Percentiles rank a stretch among this genome's conserved stretches.
Evolutionary conservation across 1,139 yeast species (phyloP).

Genomic region (Blastobotrys persicus): DNA sequence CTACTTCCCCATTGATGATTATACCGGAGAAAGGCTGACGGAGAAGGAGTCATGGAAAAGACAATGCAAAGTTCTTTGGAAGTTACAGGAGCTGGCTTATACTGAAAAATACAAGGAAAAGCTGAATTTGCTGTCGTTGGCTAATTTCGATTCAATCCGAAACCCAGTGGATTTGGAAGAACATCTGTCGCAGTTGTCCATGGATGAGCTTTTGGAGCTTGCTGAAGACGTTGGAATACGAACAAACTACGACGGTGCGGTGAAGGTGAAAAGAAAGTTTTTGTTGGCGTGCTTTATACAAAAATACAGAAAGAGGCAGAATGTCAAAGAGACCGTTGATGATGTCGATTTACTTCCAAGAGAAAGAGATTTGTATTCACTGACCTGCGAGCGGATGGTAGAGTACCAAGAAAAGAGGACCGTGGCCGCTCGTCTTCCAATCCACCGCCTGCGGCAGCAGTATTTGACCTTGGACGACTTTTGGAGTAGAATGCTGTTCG

Average conservation of each 20-base stretch:
- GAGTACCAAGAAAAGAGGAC: not conserved
- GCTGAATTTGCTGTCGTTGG: conserved; percentile 32
- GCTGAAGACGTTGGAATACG: conserved; percentile 21
- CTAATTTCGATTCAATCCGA: conserved; percentile 34
- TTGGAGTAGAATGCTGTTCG: conserved; percentile 31
- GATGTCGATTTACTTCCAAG: conserved; percentile 10
- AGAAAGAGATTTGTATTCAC: conserved; percentile 8
- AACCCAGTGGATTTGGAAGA: conserved; percentile 29
- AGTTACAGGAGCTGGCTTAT: conserved; percentile 25
- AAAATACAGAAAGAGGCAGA: conserved; percentile 16
- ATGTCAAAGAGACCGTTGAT: not conserved
- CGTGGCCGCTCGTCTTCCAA: not conserved
- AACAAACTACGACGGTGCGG: conserved; percentile 12
- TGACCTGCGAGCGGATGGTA: not conserved
- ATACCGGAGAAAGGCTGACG: conserved; percentile 38
- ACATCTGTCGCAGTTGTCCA: conserved; percentile 26
- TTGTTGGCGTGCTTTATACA: conserved; percentile 24
- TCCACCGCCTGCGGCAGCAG: conserved; percentile 26
- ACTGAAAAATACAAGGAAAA: conserved; percentile 23
- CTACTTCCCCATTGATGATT: conserved; percentile 46
- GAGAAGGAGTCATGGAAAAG: conserved; percentile 23
- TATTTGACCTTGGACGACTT: conserved; percentile 41
- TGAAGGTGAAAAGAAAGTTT: conserved; percentile 15
- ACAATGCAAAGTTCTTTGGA: conserved; percentile 22
- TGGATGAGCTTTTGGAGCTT: conserved; percentile 26